Percentiles rank a stretch among this genome's conserved stretches.
Conservation (phyloP, 2,329 filamentous ascomycete genomes). For the Pyrenophora teres region DNA sequence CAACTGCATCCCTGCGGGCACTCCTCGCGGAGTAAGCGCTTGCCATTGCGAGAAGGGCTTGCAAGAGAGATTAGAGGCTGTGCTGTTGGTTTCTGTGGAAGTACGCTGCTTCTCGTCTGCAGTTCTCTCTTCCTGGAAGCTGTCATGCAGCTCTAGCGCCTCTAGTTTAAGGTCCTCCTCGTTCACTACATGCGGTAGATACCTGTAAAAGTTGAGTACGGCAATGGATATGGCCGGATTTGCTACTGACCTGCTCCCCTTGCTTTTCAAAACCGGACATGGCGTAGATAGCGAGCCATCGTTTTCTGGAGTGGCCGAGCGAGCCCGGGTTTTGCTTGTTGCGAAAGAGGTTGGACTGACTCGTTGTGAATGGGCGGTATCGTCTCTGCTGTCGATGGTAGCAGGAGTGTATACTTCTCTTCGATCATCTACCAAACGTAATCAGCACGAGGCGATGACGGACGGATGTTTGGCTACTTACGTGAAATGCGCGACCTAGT, state of each 20-base stretch:
- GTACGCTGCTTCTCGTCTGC: slow-evolving; percentile 8
- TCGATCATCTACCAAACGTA: slow-evolving; percentile 29
- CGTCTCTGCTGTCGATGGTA: slow-evolving; percentile 27
- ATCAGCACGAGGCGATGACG: not conserved
- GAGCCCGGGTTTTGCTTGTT: slow-evolving; percentile 28
- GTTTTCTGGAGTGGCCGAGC: slow-evolving; percentile 19
- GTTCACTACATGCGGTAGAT: slow-evolving; percentile 22
- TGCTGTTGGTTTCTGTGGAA: slow-evolving; percentile 16
- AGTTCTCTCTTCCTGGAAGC: slow-evolving; percentile 6
- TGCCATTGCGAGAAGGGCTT: slow-evolving; percentile 43
- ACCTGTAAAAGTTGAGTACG: slow-evolving; percentile 14
- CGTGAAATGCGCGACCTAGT: slow-evolving; percentile 35
- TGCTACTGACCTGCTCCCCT: slow-evolving; percentile 8
- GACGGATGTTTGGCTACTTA: slow-evolving; percentile 18
- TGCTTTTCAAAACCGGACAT: slow-evolving; percentile 1
- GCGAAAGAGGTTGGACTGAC: slow-evolving; percentile 34
- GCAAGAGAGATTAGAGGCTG: slow-evolving; percentile 25
- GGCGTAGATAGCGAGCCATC: slow-evolving; percentile 3
- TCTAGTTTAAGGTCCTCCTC: slow-evolving; percentile 28
- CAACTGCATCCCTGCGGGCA: slow-evolving; percentile 22
- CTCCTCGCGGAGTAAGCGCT: slow-evolving; percentile 32
- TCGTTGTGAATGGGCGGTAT: slow-evolving; percentile 29
- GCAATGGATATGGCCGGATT: not conserved
- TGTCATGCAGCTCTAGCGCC: slow-evolving; percentile 26
- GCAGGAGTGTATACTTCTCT: slow-evolving; percentile 28